Percentiles rank a stretch among this genome's conserved stretches.
Conservation (phyloP, 345 rosid species). For the Aquilaria yunnanensis region DNA sequence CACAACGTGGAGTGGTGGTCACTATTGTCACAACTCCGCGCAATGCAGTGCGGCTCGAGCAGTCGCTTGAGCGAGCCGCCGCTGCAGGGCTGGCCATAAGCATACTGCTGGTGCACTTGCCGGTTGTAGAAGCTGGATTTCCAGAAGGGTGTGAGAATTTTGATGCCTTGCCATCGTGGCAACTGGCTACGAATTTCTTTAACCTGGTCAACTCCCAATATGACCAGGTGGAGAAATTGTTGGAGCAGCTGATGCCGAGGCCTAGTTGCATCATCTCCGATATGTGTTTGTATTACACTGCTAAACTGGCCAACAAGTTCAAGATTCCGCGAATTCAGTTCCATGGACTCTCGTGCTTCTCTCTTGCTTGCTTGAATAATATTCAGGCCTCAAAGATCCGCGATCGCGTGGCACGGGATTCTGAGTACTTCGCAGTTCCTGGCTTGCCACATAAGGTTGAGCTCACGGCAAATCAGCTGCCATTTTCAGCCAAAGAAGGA, state of each 20-base stretch:
- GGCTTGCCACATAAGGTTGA: constrained; percentile 25
- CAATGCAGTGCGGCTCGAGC: constrained; percentile 18
- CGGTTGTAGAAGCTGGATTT: constrained; percentile 21
- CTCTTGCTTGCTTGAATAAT: constrained; percentile 17
- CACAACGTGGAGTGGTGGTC: constrained; percentile 9
- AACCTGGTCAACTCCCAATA: constrained; percentile 9
- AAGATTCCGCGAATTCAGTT: constrained; percentile 23
- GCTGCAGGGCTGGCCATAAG: constrained; percentile 16
- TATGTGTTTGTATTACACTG: constrained; percentile 18
- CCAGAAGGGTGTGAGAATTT: constrained; percentile 31
- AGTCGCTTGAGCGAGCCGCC: constrained; percentile 4
- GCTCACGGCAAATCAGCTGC: constrained; percentile 23
- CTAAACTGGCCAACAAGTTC: constrained; percentile 13
- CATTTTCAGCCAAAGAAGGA: background rate
- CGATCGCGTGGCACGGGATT: constrained; percentile 8
- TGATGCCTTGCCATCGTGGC: constrained; percentile 23
- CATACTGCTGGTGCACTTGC: constrained; percentile 21
- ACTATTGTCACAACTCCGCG: constrained; percentile 21
- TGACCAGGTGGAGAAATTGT: constrained; percentile 9
- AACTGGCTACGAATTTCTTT: constrained; percentile 8
- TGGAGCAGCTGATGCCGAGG: constrained; percentile 9
- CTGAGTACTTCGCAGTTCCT: constrained; percentile 23
- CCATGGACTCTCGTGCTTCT: constrained; percentile 27
- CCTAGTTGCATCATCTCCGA: constrained; percentile 31
- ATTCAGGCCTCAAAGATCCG: constrained; percentile 14